A percentile compares a stretch with the other conserved stretches of the same genome.
Evolutionary conservation across 1,139 yeast species (phyloP).

Genomic region (Kluyveromyces sp.): DNA sequence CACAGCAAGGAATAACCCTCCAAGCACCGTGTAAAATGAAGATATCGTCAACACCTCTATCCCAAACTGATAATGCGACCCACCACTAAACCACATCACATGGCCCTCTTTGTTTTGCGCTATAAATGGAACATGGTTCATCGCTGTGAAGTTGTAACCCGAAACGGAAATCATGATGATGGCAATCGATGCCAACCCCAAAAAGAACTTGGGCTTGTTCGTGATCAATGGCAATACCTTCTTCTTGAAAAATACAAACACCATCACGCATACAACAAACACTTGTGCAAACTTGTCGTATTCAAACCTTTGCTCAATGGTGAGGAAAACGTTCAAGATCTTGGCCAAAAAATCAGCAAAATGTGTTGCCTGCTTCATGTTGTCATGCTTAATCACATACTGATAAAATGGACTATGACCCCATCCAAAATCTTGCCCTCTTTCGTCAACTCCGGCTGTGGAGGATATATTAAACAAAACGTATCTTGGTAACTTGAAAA

Average conservation of each 20-base stretch:
- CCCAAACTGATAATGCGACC: slow-evolving; percentile 61
- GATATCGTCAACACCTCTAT: slow-evolving; percentile 50
- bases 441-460: slow-evolving; percentile 24
- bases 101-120: slow-evolving; percentile 42
- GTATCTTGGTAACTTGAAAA: slow-evolving; percentile 43
- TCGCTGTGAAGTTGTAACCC: slow-evolving; percentile 58
- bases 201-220: slow-evolving; percentile 30
- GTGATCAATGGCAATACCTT: slow-evolving; percentile 31
- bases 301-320: slow-evolving; percentile 38
- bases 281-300: slow-evolving; percentile 37
- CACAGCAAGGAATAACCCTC: slow-evolving; percentile 34
- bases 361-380: slow-evolving; percentile 30
- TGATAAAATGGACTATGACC: slow-evolving; percentile 28
- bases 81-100: slow-evolving; percentile 54
- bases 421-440: slow-evolving; percentile 21
- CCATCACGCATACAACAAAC: slow-evolving; percentile 39
- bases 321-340: slow-evolving; percentile 37
- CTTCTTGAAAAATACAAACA: slow-evolving; percentile 45
- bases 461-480: slow-evolving; percentile 58
- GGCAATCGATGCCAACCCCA: slow-evolving; percentile 35
- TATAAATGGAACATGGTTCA: slow-evolving; percentile 55
- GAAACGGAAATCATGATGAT: slow-evolving; percentile 42
- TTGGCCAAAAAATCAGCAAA: slow-evolving; percentile 49
- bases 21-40: slow-evolving; percentile 40
- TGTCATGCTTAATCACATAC: slow-evolving; percentile 24